phyloP scores from a whole-genome alignment of 2,329 filamentous ascomycete species.

The Leptographium radiaticola region DNA sequence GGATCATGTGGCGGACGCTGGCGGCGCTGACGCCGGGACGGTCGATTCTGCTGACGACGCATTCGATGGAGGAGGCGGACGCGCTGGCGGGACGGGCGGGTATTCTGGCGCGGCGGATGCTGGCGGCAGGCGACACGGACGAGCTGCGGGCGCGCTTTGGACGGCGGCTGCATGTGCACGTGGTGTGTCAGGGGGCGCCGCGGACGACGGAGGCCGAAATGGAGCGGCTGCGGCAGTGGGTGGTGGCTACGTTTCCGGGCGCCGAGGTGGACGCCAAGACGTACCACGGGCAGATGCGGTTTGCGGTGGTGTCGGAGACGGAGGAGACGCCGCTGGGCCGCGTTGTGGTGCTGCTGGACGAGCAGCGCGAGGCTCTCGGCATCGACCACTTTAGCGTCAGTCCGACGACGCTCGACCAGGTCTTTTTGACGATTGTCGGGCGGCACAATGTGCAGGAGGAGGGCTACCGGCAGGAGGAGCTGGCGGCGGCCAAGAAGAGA shows the following conservation, averaged over 20 bases:
- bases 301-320: slow-evolving; percentile 41
- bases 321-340: slow-evolving; percentile 36
- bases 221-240: slow-evolving; percentile 51
- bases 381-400: slow-evolving; percentile 80
- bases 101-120: slow-evolving; percentile 75
- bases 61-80: slow-evolving; percentile 92
- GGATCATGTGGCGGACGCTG: slow-evolving; percentile 86
- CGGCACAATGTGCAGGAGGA: slow-evolving; percentile 71
- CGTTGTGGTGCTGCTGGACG: slow-evolving; percentile 62
- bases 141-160: slow-evolving; percentile 63
- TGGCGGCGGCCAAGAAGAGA: slow-evolving; percentile 11
- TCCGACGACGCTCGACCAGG: slow-evolving; percentile 79
- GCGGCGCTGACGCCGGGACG: slow-evolving; percentile 60
- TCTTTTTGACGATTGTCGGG: slow-evolving; percentile 76
- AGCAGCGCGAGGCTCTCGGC: slow-evolving; percentile 52
- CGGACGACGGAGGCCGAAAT: slow-evolving; percentile 60
- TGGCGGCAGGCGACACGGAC: slow-evolving; percentile 68
- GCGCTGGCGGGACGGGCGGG: slow-evolving; percentile 72
- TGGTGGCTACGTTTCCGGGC: slow-evolving; percentile 43
- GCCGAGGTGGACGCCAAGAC: slow-evolving; percentile 59
- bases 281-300: slow-evolving; percentile 80
- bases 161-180: slow-evolving; percentile 66
- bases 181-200: slow-evolving; percentile 64
- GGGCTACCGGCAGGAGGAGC: slow-evolving; percentile 29
- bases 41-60: slow-evolving; percentile 79